Base-by-base conservation (phyloP, 2,329 filamentous ascomycete genomes). In the Aspergillus felis region DNA sequence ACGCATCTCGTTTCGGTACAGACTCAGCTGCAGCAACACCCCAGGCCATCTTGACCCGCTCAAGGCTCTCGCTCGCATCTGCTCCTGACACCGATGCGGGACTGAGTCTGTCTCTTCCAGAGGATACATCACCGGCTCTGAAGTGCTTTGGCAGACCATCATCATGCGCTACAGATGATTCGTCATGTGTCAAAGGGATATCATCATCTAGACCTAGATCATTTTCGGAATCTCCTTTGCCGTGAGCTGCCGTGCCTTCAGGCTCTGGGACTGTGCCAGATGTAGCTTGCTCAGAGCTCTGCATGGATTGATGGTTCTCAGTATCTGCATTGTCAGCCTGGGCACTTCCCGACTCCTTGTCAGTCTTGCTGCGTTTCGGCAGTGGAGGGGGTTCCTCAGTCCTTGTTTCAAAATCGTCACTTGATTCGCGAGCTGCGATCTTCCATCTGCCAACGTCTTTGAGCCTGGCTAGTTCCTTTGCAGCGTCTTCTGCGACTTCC, bases 361-460 rank as follows among this genome's bases (percentile, higher is more conserved):
- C 12, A 14, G 24, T 10, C 44, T 47, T 47, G 44, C 44, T 47
- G 22, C 66, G 65, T 62, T 70, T 69, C 5, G 66, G 69, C 44
- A 64, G 66, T 32, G 62, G 59, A n/a, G 66, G 74, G 35, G 61
- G 78, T 66, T 68, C 44, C 14, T 67, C 70, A 17, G 78, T 78
- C 52, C 87, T 87, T 49, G 84, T 86, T 50, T 88, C 87, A 67
- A 96, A 97, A 70, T 96, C 87, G 53, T 94, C 87, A 12, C 85
- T 87, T 2, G 82, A 78, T 71, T 97, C 93, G 38, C 82, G 78
- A 7, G 90, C 87, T 41, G 82, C 80, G 44, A 96, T 84, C 78
- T 97, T 97, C 87, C 89, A 95, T 58, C 82, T 82, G 7, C 89
- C 90, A 57, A 94, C 89, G 62, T 92, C 86, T 81, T 94, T 96